Percentiles rank a stretch among this genome's conserved stretches.
Evolutionary conservation across 2,329 filamentous ascomycete genomes (phyloP).

Genomic region (Fusarium penzigii): DNA sequence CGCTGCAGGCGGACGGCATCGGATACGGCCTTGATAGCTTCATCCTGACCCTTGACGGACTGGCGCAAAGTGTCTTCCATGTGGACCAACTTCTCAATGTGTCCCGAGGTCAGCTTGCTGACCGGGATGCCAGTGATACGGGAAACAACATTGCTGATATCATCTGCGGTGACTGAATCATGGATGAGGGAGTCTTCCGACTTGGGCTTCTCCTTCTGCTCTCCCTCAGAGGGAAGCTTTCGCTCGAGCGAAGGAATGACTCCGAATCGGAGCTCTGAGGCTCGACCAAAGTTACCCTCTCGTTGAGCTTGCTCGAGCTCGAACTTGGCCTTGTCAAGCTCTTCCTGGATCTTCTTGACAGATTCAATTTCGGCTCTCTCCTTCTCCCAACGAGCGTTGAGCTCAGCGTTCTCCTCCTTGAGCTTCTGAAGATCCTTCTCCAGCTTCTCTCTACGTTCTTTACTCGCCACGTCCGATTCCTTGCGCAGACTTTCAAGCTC

Average conservation of each 20-base stretch:
- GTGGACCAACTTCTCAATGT: constrained; percentile 90
- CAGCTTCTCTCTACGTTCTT: constrained; percentile 83
- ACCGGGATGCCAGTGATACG: constrained; percentile 91
- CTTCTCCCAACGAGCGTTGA: constrained; percentile 87
- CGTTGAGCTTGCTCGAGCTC: constrained; percentile 88
- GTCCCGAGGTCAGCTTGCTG: constrained; percentile 86
- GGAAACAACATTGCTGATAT: constrained; percentile 90
- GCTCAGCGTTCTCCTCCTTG: constrained; percentile 71
- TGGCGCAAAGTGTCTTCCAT: constrained; percentile 90
- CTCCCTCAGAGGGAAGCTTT: constrained; percentile 75
- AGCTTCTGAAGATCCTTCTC: constrained; percentile 74
- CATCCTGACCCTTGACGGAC: constrained; percentile 88
- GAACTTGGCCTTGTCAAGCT: constrained; percentile 82
- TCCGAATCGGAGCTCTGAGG: constrained; percentile 88
- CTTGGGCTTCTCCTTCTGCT: constrained; percentile 37
- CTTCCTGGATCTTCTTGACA: constrained; percentile 83
- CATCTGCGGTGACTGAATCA: constrained; percentile 91
- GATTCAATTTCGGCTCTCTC: constrained; percentile 83
- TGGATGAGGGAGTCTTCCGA: constrained; percentile 69
- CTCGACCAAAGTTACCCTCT: constrained; percentile 83
- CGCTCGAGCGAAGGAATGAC: constrained; percentile 80
- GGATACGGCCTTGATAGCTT: constrained; percentile 86
- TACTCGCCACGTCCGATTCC: constrained; percentile 86
- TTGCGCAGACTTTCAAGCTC: constrained; percentile 93
- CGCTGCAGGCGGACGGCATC: constrained; percentile 93